phyloP scores from a whole-genome alignment of 2,329 filamentous ascomycete species.

The Pyrenophora graminea region DNA sequence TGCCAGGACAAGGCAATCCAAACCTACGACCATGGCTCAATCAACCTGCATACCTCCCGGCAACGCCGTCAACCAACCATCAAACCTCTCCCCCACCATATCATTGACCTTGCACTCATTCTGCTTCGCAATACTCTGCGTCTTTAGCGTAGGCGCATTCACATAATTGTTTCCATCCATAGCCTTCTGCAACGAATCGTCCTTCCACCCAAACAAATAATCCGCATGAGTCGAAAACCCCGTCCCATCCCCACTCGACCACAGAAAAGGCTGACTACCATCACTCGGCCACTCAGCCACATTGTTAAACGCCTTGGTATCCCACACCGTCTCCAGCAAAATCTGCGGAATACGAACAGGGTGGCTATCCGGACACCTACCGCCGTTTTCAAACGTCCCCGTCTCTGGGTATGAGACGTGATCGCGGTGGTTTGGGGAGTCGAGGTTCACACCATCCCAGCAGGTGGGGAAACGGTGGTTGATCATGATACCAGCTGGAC shows the following conservation, averaged over 20 bases:
- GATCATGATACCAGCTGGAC: slow-evolving; percentile 34
- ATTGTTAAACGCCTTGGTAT: slow-evolving; percentile 38
- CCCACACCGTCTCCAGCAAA: slow-evolving; percentile 42
- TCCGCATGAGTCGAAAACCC: slow-evolving; percentile 39
- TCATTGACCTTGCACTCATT: slow-evolving; percentile 41
- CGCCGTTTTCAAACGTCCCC: slow-evolving; percentile 40
- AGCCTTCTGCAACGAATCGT: slow-evolving; percentile 15
- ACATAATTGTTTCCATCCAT: slow-evolving; percentile 40
- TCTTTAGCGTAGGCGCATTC: slow-evolving; percentile 35
- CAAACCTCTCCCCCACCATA: slow-evolving; percentile 38
- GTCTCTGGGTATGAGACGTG: slow-evolving; percentile 33
- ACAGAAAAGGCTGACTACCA: slow-evolving; percentile 39
- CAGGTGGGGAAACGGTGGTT: slow-evolving; percentile 36
- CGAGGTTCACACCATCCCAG: slow-evolving; percentile 36
- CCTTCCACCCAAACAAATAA: slow-evolving; percentile 38
- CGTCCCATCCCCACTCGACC: slow-evolving; percentile 35
- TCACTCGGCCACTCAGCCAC: slow-evolving; percentile 40
- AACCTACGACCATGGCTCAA: background rate
- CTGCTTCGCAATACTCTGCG: slow-evolving; percentile 39
- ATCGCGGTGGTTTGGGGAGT: slow-evolving; percentile 32
- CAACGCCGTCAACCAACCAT: slow-evolving; percentile 34
- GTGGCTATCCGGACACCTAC: slow-evolving; percentile 32
- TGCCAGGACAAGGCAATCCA: too few species aligned
- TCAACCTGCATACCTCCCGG: slow-evolving; percentile 11
- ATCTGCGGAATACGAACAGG: slow-evolving; percentile 38